These are phyloP conservation scores for Verticillium albo-atrum DNA, from an alignment of 2,329 filamentous ascomycete species.

Conservation along the genomic window DNA sequence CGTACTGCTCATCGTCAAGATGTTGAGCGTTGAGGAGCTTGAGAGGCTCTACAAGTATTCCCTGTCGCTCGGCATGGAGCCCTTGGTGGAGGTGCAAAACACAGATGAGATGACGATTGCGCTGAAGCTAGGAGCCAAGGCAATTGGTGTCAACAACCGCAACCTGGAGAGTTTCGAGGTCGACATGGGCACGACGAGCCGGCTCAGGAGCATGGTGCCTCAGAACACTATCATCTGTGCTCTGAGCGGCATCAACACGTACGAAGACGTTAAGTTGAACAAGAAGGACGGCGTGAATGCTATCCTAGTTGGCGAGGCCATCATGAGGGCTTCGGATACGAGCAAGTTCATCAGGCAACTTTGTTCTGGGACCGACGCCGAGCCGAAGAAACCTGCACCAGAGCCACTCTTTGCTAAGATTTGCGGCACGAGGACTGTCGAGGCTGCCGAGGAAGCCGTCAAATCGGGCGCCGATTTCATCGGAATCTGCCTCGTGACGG, in stretches of 20 bases:
- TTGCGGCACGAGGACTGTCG: conserved; percentile 81
- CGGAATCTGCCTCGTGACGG: conserved; percentile 85
- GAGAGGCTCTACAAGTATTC: conserved; percentile 84
- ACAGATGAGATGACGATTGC: conserved; percentile 88
- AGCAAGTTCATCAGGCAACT: conserved; percentile 78
- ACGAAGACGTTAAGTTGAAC: conserved; percentile 84
- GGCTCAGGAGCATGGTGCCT: conserved; percentile 81
- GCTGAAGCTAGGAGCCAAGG: conserved; percentile 79
- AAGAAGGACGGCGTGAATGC: conserved; percentile 87
- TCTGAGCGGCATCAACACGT: conserved; percentile 85
- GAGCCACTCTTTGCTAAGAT: conserved; percentile 77
- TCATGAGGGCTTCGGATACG: conserved; percentile 88
- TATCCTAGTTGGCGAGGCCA: conserved; percentile 88
- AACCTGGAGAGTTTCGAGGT: conserved; percentile 97
- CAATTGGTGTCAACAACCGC: conserved; percentile 96
- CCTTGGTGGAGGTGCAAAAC: conserved; percentile 93
- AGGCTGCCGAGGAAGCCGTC: conserved; percentile 75
- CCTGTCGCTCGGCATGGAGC: conserved; percentile 89
- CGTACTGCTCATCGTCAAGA: conserved; percentile 94
- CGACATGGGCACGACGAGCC: conserved; percentile 85
- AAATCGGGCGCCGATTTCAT: conserved; percentile 87
- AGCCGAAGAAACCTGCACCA: conserved; percentile 26
- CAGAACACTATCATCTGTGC: conserved; percentile 86
- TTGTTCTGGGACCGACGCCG: conserved; percentile 54
- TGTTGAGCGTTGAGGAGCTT: conserved; percentile 75